phyloP scores from a whole-genome alignment of 1,284 basidiomycete species.

The Tilletia horrida region DNA sequence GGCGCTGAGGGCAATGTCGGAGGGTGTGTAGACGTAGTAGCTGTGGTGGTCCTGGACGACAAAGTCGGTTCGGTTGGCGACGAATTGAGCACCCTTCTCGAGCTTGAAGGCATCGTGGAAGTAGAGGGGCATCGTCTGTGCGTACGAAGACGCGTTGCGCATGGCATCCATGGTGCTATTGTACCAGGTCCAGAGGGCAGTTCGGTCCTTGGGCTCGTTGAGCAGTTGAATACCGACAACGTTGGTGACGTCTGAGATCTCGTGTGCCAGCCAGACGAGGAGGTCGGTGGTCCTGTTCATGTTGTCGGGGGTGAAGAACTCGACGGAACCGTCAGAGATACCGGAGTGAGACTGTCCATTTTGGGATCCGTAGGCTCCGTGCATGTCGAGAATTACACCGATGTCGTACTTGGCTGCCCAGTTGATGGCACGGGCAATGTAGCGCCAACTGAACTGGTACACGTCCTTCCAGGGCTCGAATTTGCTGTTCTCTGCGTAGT shows the following conservation, averaged over 20 bases:
- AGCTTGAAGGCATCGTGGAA: constrained; percentile 73
- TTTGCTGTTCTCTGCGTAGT: constrained; percentile 60
- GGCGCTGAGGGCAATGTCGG: constrained; percentile 39
- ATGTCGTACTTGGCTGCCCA: constrained; percentile 66
- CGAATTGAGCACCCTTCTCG: constrained; percentile 62
- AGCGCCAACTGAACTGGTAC: constrained; percentile 66
- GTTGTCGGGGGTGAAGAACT: constrained; percentile 59
- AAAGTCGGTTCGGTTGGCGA: constrained; percentile 65
- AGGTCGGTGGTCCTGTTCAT: constrained; percentile 64
- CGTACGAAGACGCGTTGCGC: constrained; percentile 59
- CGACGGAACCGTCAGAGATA: constrained; percentile 64
- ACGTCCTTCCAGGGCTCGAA: constrained; percentile 64
- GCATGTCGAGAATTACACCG: constrained; percentile 72
- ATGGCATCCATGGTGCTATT: constrained; percentile 61
- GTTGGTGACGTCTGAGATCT: constrained; percentile 67
- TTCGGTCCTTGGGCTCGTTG: constrained; percentile 65
- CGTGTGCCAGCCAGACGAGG: constrained; percentile 63
- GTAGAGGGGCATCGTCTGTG: constrained; percentile 66
- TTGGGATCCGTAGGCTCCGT: constrained; percentile 69
- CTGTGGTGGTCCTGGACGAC: constrained; percentile 74
- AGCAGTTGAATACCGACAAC: constrained; percentile 71
- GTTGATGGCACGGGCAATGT: constrained; percentile 65
- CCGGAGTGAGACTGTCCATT: constrained; percentile 69
- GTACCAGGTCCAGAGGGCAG: constrained; percentile 49
- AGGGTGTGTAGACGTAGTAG: constrained; percentile 61